A percentile compares a stretch with the other conserved stretches of the same genome.
Conservation (phyloP, 2,329 filamentous ascomycete species). For the Phoma herbarum region DNA sequence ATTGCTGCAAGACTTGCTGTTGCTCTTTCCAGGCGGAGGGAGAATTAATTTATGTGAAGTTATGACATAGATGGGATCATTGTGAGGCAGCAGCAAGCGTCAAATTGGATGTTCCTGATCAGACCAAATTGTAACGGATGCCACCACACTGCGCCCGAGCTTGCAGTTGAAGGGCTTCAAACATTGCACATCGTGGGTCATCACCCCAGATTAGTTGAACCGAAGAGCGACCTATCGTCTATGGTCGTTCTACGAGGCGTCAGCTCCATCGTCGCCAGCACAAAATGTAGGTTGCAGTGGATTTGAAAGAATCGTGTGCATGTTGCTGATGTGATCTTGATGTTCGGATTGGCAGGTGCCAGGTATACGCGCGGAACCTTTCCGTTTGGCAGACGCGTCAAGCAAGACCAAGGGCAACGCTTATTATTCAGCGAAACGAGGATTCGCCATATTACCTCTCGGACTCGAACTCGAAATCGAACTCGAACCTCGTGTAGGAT, state of each 20-base stretch:
- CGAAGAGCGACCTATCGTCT: neutral
- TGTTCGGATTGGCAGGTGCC: neutral
- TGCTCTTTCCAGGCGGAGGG: neutral
- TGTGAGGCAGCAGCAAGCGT: neutral
- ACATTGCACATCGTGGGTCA: too few species aligned
- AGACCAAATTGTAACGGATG: neutral
- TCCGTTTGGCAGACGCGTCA: neutral
- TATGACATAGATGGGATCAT: neutral
- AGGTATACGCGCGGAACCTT: neutral
- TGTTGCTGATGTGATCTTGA: neutral
- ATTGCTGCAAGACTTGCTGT: neutral
- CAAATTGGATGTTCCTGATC: neutral
- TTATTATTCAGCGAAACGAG: neutral
- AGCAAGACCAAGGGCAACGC: neutral
- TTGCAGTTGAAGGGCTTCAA: neutral
- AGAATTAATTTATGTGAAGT: neutral
- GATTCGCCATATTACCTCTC: neutral
- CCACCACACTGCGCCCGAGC: neutral
- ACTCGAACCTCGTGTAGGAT: neutral
- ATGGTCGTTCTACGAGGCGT: neutral
- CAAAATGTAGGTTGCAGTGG: neutral
- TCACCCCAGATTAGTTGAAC: neutral
- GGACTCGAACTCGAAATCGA: too few species aligned
- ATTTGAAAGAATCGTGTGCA: neutral
- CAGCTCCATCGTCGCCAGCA: neutral